Evolutionary conservation across 2,329 filamentous ascomycete genomes (phyloP).

Genomic region (Coniochaeta sp.): DNA sequence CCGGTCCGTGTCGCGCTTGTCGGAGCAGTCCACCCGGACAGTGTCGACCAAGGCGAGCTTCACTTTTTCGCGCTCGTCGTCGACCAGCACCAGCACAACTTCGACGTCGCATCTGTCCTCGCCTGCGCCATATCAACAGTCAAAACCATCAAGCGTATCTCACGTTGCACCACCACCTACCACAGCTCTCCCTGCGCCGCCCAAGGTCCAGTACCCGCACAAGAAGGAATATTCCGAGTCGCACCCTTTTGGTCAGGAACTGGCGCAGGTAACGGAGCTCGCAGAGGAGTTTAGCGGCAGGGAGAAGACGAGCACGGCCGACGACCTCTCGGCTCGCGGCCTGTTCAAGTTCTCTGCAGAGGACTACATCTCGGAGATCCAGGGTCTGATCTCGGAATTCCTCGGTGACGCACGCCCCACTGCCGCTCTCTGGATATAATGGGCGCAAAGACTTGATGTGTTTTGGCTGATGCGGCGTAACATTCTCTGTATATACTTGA

Average conservation of each 20-base stretch:
- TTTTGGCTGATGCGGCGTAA: background rate
- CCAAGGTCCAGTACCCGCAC: conserved; percentile 28
- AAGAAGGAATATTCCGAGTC: conserved; percentile 27
- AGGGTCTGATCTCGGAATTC: conserved; percentile 56
- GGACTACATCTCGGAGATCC: conserved; percentile 79
- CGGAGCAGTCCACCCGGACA: conserved; percentile 44
- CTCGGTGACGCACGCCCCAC: conserved; percentile 35
- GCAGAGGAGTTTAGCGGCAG: conserved; percentile 73
- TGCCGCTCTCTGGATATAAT: conserved; percentile 41
- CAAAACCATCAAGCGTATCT: conserved; percentile 10
- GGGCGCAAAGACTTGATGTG: background rate
- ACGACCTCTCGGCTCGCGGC: conserved; percentile 64
- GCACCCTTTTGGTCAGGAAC: conserved; percentile 81
- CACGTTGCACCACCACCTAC: conserved; percentile 19
- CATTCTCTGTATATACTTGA: conserved; percentile 1
- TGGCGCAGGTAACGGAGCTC: conserved; percentile 87
- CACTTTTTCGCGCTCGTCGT: conserved; percentile 49
- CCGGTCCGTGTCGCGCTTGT: conserved; percentile 39
- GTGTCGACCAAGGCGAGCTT: conserved; percentile 50
- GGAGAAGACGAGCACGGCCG: conserved; percentile 50
- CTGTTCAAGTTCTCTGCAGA: conserved; percentile 68
- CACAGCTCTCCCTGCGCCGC: conserved; percentile 18
- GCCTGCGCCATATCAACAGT: conserved; percentile 11
- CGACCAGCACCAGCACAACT: conserved; percentile 38
- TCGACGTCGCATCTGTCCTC: conserved; percentile 32